Evolutionary conservation across 305 asterid genomes (phyloP).

Genomic region (Ajuga reptans): DNA sequence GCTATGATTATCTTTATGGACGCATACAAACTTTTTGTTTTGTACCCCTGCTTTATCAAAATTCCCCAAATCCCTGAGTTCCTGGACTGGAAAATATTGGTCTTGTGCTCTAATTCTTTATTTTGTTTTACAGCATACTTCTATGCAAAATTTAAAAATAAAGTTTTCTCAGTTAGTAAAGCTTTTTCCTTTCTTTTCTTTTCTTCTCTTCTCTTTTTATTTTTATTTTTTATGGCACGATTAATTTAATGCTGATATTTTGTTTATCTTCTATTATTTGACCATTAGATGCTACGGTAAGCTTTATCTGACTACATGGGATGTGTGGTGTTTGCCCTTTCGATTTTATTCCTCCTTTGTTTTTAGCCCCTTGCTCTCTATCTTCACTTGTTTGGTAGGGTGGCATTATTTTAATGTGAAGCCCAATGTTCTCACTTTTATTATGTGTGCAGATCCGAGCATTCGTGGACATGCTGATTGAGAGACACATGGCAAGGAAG

Average conservation of each 20-base stretch:
- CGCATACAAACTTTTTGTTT: neutral
- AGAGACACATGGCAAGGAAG: constrained; percentile 65
- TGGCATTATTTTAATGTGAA: constrained; percentile 3
- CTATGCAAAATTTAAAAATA: constrained; percentile 1
- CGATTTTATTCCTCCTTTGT: neutral
- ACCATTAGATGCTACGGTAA: neutral
- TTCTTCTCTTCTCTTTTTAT: too few relatives aligned
- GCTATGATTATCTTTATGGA: constrained; percentile 2
- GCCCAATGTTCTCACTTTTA: constrained; percentile 21
- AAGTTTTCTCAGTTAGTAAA: neutral
- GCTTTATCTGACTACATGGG: neutral
- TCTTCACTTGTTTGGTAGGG: constrained; percentile 12
- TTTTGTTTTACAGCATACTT: neutral
- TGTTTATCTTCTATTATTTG: neutral
- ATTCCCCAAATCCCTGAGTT: neutral
- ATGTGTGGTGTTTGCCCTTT: constrained; percentile 4
- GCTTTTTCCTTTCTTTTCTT: too few relatives aligned
- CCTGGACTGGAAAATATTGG: neutral
- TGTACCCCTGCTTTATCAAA: neutral
- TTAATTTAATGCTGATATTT: constrained; percentile 7
- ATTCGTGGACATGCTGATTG: constrained; percentile 83
- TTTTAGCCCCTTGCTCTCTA: neutral
- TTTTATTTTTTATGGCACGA: neutral
- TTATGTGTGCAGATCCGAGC: constrained; percentile 69
- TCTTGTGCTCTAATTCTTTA: constrained; percentile 1